Percentiles rank a stretch among this genome's conserved stretches.
Evolutionary conservation across 495 filamentous ascomycete genomes (phyloP).

Genomic region (Neurospora sp.): DNA sequence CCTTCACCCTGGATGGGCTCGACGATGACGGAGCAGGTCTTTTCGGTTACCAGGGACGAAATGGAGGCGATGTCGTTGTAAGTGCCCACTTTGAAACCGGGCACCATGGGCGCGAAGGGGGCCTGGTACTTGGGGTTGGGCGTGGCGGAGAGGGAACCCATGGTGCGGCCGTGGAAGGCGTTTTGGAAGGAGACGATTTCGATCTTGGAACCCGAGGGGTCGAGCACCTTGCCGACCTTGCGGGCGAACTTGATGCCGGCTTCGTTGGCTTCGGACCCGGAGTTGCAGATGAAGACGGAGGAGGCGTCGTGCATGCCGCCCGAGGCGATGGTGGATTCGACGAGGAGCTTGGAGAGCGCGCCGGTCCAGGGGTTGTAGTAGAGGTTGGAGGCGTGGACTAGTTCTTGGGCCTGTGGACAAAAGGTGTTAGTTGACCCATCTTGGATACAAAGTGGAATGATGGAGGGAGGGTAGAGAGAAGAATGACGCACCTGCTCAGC

Average conservation of each 20-base stretch:
- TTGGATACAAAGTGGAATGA: no score
- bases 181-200: constrained; percentile 83
- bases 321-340: constrained; percentile 60
- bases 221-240: constrained; percentile 68
- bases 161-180: constrained; percentile 93
- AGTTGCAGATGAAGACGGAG: constrained; percentile 91
- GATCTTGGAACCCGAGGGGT: constrained; percentile 62
- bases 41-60: constrained; percentile 55
- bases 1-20: constrained; percentile 98
- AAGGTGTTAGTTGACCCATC: neutral
- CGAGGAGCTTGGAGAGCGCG: constrained; percentile 72
- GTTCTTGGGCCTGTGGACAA: constrained; percentile 48
- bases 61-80: constrained; percentile 74
- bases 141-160: constrained; percentile 84
- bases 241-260: constrained; percentile 94
- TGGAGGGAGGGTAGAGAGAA: neutral
- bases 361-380: constrained; percentile 96
- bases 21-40: constrained; percentile 89
- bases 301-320: constrained; percentile 72
- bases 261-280: constrained; percentile 91
- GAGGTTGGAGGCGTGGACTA: constrained; percentile 87
- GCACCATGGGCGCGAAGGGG: constrained; percentile 90
- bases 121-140: constrained; percentile 98
- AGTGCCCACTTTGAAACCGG: constrained; percentile 77
- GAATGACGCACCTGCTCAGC: constrained; percentile 55